Base-by-base conservation (phyloP, 2,329 filamentous ascomycete species). In the Cladophialophora immunda region DNA sequence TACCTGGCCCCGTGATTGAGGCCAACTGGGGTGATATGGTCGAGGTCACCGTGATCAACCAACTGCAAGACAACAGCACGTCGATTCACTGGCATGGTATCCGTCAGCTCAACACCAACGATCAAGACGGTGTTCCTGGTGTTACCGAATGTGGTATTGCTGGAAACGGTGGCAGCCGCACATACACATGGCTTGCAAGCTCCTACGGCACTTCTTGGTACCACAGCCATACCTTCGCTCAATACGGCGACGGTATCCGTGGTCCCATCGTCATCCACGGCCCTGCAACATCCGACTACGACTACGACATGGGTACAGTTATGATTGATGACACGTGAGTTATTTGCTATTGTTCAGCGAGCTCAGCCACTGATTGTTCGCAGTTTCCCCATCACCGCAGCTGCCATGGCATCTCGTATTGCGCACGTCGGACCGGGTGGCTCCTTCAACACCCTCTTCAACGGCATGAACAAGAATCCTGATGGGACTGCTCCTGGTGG, bases 1-100 rank as follows among this genome's bases (percentile, higher is more conserved):
- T 86, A 68, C 90, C 90, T 1, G 91, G 89, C 0, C 91, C 91
- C 1, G 80, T 84, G 15, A 87, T 93, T 62, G 83, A 85, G 68
- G 89, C 86, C 15, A 84, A 89, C 75, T 89, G 87, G 87, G 87
- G 87, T 38, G 87, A 89, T 72, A 79, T 70, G 25, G 78, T 89
- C 4, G 73, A 77, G 19, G 76, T 88, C 13, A 84, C 85, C 61
- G 82, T 90, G 9, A 84, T 79, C 41, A 90, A 89, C 75, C 72
- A 80, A 58, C 59, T 82, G 77, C 77, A 78, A 15, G 75, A 82
- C 67, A 90, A 90, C 68, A 86, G 87, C 36, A 89, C 87, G 4
- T 82, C 82, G 8, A 84, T 90, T 11, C 81, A 83, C 64, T 82
- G 76, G 53, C 70, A 72, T 61, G 80, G 76, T 55, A 79, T 90